Percentiles rank a stretch among this genome's conserved stretches.
These are phyloP conservation scores for Pyrenula massariospora DNA, from an alignment of 495 filamentous ascomycete species.

Conservation along the genomic window DNA sequence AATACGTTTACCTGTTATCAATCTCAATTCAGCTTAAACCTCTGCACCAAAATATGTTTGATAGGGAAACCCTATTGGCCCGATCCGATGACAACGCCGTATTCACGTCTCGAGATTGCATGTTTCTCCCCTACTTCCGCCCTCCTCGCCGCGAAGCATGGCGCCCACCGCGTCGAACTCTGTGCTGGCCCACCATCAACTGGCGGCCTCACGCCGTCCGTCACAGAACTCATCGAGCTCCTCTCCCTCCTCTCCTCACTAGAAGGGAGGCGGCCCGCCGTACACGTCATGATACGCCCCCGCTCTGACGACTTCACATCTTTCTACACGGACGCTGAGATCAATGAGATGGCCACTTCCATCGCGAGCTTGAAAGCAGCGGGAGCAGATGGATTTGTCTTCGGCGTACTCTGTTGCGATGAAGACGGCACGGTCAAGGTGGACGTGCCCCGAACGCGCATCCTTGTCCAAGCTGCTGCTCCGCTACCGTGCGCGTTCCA, in stretches of 20 bases:
- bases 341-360: conserved; percentile 2
- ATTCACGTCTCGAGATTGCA: no score
- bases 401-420: neutral
- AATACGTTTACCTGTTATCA: no score
- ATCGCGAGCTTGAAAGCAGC: neutral
- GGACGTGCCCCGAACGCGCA: neutral
- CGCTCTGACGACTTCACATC: neutral
- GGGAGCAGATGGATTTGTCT: neutral
- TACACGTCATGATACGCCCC: neutral
- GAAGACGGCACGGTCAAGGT: neutral
- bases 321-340: neutral
- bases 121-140: no score
- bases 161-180: neutral
- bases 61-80: no score
- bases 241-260: neutral
- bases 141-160: no score
- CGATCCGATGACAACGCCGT: no score
- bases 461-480: neutral
- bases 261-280: no score
- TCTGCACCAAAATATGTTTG: no score
- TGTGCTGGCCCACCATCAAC: neutral
- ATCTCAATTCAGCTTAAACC: no score
- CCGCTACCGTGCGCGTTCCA: neutral
- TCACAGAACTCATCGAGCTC: neutral
- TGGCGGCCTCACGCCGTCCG: neutral